Conservation (phyloP, 306 rosid genomes). For the Lablab purpureus region DNA sequence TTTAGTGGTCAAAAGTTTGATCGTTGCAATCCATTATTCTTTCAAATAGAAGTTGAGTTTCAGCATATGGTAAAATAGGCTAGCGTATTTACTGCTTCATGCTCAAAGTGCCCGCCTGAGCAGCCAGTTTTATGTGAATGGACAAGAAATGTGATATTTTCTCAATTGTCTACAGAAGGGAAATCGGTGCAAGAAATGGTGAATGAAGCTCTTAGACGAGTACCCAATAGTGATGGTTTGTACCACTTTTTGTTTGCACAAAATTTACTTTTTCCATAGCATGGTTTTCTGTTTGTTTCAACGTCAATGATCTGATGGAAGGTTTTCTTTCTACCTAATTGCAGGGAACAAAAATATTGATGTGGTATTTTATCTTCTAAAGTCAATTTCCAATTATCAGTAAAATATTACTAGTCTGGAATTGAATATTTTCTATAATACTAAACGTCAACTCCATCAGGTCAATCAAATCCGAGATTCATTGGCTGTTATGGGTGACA, state of each 20-base stretch:
- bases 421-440: slow-evolving; percentile 30
- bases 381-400: slow-evolving; percentile 39
- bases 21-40: background rate
- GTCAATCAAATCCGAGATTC: slow-evolving; percentile 96
- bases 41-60: slow-evolving; percentile 18
- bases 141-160: slow-evolving; percentile 14
- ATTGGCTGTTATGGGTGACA: slow-evolving; percentile 93
- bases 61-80: slow-evolving; percentile 23
- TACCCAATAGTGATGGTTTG: slow-evolving; percentile 86
- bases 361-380: slow-evolving; percentile 64
- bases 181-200: slow-evolving; percentile 96
- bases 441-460: slow-evolving; percentile 60
- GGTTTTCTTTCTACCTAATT: slow-evolving; percentile 48
- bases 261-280: slow-evolving; percentile 33
- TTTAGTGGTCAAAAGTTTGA: background rate
- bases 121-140: background rate
- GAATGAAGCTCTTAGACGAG: slow-evolving; percentile 80
- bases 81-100: slow-evolving; percentile 8
- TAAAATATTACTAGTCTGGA: slow-evolving; percentile 34
- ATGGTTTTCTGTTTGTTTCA: slow-evolving; percentile 22
- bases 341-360: slow-evolving; percentile 95
- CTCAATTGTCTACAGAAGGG: slow-evolving; percentile 69
- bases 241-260: slow-evolving; percentile 14
- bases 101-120: background rate
- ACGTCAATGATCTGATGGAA: slow-evolving; percentile 44